Conservation (phyloP, 2,329 filamentous ascomycete genomes). For the Sarocladium brachiariae region DNA sequence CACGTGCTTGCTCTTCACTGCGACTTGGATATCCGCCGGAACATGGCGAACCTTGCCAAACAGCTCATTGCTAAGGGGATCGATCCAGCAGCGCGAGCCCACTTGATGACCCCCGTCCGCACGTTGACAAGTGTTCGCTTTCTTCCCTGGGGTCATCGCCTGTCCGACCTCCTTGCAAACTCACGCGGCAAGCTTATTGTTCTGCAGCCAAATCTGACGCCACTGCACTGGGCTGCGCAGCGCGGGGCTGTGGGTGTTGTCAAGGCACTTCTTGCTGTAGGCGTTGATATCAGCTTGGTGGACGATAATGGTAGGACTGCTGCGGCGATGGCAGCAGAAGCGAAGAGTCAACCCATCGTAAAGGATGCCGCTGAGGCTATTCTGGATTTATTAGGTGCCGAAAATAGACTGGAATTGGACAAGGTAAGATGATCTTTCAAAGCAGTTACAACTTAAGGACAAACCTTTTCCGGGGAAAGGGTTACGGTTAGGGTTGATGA, state of each 20-base stretch:
- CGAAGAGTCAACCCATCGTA: background rate
- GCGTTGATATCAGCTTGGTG: slow-evolving; percentile 13
- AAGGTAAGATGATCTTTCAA: background rate
- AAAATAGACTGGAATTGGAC: background rate
- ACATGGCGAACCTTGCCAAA: slow-evolving; percentile 9
- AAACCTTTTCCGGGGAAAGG: background rate
- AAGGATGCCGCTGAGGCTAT: background rate
- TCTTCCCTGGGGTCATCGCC: background rate
- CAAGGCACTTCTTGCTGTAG: slow-evolving; percentile 5
- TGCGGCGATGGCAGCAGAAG: background rate
- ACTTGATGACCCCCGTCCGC: background rate
- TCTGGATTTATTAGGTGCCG: background rate
- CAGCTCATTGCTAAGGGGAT: slow-evolving; percentile 12
- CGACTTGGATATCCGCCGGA: slow-evolving; percentile 1
- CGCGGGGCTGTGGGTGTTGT: slow-evolving; percentile 9
- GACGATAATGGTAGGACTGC: slow-evolving; percentile 17
- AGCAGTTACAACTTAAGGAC: background rate
- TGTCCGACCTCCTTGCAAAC: background rate
- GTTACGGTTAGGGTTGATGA: background rate
- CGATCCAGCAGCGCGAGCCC: slow-evolving; percentile 10
- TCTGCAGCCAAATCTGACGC: background rate
- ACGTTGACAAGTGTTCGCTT: no score
- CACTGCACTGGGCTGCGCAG: background rate
- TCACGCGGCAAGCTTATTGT: background rate
- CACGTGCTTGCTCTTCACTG: slow-evolving; percentile 16